Conservation (phyloP, 75 land plant species). For the Selaginella tamariscina region DNA sequence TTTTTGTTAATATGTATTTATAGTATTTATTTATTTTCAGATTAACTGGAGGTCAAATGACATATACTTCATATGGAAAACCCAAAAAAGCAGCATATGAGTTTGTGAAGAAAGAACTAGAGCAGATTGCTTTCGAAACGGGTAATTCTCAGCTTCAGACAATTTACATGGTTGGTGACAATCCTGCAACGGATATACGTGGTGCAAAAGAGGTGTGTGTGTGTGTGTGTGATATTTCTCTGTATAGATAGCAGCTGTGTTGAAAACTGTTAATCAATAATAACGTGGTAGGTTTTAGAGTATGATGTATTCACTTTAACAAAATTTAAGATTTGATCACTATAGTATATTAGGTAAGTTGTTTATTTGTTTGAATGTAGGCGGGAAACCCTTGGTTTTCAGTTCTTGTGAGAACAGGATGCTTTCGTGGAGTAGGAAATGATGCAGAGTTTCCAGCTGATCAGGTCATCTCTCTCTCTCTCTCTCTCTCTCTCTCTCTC, state of each 20-base stretch:
- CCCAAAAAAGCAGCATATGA: background rate
- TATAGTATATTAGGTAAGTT: too few species aligned
- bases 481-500: too few species aligned
- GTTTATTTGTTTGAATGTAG: slow-evolving; percentile 28
- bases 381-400: slow-evolving; percentile 89
- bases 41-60: background rate
- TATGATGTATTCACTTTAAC: too few species aligned
- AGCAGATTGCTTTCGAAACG: background rate
- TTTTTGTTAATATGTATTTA: background rate
- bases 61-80: background rate
- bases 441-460: slow-evolving; percentile 56
- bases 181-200: slow-evolving; percentile 76
- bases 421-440: slow-evolving; percentile 57
- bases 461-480: too few species aligned
- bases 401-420: slow-evolving; percentile 79
- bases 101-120: background rate
- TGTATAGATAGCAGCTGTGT: too few species aligned
- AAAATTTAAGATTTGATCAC: too few species aligned
- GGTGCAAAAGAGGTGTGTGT: slow-evolving; percentile 62
- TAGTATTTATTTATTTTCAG: background rate
- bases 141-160: slow-evolving; percentile 28
- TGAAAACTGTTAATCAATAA: too few species aligned
- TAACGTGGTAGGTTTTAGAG: too few species aligned
- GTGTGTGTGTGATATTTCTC: background rate
- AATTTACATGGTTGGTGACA: slow-evolving; percentile 95